phyloP scores from a whole-genome alignment of 306 rosid genomes.

The Rosa multiflora region DNA sequence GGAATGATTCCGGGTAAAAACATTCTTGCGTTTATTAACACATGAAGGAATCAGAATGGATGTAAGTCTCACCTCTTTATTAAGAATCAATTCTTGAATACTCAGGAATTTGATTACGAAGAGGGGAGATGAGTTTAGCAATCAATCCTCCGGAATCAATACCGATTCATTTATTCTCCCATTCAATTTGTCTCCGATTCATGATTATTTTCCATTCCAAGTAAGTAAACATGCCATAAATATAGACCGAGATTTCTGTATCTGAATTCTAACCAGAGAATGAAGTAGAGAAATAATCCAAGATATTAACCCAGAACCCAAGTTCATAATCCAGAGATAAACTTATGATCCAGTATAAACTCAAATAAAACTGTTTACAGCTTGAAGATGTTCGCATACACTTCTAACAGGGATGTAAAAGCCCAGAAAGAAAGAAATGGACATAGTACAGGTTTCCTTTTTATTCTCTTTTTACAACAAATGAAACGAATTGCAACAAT shows the following conservation, averaged over 20 bases:
- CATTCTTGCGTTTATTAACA: too few relatives aligned
- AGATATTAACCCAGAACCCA: background rate
- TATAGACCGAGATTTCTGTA: background rate
- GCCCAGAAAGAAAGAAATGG: background rate
- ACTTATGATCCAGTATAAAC: background rate
- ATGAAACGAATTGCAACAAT: conserved; percentile 24
- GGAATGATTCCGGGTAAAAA: too few relatives aligned
- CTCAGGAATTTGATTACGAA: too few relatives aligned
- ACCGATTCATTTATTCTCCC: too few relatives aligned
- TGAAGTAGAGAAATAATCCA: background rate
- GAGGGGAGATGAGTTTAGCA: too few relatives aligned
- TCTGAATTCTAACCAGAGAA: background rate
- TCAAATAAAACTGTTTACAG: background rate
- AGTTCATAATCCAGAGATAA: background rate
- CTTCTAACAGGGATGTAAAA: background rate
- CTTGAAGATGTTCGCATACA: background rate
- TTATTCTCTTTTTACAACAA: conserved; percentile 10
- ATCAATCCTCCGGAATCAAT: too few relatives aligned
- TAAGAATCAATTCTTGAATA: too few relatives aligned
- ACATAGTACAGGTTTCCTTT: background rate
- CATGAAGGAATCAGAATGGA: too few relatives aligned
- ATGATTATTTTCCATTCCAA: too few relatives aligned
- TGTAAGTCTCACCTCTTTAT: too few relatives aligned
- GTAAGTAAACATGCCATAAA: too few relatives aligned
- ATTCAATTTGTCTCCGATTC: too few relatives aligned